A percentile compares a stretch with the other conserved stretches of the same genome.
Evolutionary conservation across 202 grass and related monocot species (phyloP).

Genomic region (Panicum hallii): DNA sequence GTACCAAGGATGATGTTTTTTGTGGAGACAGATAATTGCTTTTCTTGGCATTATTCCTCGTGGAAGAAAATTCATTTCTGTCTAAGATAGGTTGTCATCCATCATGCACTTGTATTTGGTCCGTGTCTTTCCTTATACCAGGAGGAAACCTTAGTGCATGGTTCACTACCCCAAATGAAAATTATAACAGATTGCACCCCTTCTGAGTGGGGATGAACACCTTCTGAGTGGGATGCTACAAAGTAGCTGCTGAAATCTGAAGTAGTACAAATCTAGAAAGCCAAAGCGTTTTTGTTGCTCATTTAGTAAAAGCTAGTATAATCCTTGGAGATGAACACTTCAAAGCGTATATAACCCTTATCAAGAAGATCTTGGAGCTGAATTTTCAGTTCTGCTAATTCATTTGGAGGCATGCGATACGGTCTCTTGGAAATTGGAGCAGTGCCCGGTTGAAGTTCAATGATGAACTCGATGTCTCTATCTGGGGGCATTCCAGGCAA

Average conservation of each 20-base stretch:
- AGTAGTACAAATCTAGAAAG: neutral
- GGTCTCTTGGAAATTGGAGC: no score
- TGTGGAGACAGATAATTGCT: neutral
- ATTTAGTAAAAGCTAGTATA: neutral
- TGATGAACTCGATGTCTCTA: no score
- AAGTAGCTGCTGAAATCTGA: neutral
- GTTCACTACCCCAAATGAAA: neutral
- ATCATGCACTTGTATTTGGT: neutral
- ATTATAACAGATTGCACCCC: no score
- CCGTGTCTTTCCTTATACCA: neutral
- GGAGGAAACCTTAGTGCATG: neutral
- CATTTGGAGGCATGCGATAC: no score
- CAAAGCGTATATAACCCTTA: no score
- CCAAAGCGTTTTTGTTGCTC: neutral
- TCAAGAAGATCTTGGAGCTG: no score
- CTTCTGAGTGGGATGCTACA: neutral
- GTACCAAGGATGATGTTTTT: neutral
- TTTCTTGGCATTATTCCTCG: neutral
- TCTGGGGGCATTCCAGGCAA: no score
- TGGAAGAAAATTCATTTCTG: neutral
- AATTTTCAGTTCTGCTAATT: no score
- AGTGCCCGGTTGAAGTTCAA: no score
- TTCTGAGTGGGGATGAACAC: no score
- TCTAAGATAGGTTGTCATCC: neutral
- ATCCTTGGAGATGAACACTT: neutral